Base-by-base conservation (phyloP, 2,329 filamentous ascomycete species). In the Rosellinia necatrix region DNA sequence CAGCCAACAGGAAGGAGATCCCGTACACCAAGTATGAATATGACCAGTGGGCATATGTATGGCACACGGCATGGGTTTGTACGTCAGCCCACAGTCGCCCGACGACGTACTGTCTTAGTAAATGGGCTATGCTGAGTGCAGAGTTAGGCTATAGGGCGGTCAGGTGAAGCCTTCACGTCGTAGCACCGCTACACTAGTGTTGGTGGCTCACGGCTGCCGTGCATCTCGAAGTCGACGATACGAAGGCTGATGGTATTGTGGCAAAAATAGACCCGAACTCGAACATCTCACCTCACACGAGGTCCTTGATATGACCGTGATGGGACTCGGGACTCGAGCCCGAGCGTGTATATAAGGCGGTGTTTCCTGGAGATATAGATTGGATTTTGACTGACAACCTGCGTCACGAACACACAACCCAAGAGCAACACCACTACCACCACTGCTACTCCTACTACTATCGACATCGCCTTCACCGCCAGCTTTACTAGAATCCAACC, bases 251-350 rank as follows among this genome's bases (percentile, higher is more conserved):
- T n/a, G n/a, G n/a, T 19, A 46, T 35, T 9, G 40, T 15, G 41
- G 29, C 32, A 38, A 58, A 58, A 58, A 58, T 60, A 60, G 54
- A 54, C 25, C 19, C 22, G 15, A 17, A 6, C 13, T 50, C 21
- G 17, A 34, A 17, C 27, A 37, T 17, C 34, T 24, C 27, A 37
- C 21, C 34, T 35, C 24, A 30, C 41, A 42, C 12, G 49, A 54
- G 21, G 25, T 19, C 15, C 13, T 53, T 5, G 27, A 47, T 35
- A 35, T 49, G 9, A 27, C 6, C 29, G 44, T 53, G 12, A 48
- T 40, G n/a, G 43, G 44, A 27, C 24, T 24, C 10, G 37, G 34
- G 44, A 47, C 19, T 21, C n/a, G 49, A 48, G 30, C 13, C 17
- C 29, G 15, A 22, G 29, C n/a, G 25, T 51, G 19, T 58, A 60